phyloP scores from a whole-genome alignment of 345 rosid species.

The Kernera saxatilis region DNA sequence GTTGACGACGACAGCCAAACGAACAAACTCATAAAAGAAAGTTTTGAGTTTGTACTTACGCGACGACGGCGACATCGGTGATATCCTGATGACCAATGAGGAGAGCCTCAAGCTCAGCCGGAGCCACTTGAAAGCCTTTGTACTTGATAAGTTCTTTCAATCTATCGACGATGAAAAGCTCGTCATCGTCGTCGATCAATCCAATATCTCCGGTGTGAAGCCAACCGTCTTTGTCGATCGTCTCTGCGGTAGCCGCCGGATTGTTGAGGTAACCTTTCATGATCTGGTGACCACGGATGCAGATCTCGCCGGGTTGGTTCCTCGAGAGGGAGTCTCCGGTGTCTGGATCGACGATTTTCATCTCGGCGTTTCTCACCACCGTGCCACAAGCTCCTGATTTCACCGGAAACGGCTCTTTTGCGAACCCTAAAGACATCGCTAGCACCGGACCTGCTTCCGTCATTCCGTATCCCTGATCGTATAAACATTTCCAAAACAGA shows the following conservation, averaged over 20 bases:
- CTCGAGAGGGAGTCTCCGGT: constrained; percentile 47
- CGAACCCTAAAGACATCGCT: constrained; percentile 83
- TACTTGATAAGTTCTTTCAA: constrained; percentile 69
- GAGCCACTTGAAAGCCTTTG: constrained; percentile 76
- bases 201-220: constrained; percentile 42
- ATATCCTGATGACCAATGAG: constrained; percentile 45
- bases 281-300: constrained; percentile 79
- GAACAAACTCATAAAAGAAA: neutral
- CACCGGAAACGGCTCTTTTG: constrained; percentile 62
- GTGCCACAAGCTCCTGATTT: constrained; percentile 94
- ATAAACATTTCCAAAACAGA: neutral
- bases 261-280: constrained; percentile 74
- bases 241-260: constrained; percentile 38
- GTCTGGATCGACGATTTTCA: constrained; percentile 51
- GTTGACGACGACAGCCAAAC: too few species aligned
- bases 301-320: constrained; percentile 78
- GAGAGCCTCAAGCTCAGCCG: constrained; percentile 69
- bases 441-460: constrained; percentile 93
- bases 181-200: constrained; percentile 54
- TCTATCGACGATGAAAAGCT: constrained; percentile 61
- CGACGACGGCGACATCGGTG: constrained; percentile 60
- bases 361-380: constrained; percentile 70
- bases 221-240: constrained; percentile 63
- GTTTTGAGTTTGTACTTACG: constrained; percentile 28
- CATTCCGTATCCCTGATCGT: constrained; percentile 82